These are phyloP conservation scores for Kodamaea derodonti DNA, from an alignment of 1,139 yeast species.

Conservation along the genomic window DNA sequence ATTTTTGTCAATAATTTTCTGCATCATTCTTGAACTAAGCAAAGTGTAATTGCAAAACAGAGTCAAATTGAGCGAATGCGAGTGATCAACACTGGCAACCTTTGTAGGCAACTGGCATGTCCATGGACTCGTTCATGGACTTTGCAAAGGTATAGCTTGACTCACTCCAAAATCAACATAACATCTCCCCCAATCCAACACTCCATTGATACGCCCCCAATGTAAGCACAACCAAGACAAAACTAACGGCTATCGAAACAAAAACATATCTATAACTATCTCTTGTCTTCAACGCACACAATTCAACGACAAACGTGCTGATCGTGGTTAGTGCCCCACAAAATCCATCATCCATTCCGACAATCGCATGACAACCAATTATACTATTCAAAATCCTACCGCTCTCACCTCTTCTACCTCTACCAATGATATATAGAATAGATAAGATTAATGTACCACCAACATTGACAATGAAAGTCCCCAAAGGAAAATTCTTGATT, in stretches of 20 bases:
- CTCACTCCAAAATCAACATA: neutral
- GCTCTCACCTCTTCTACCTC: slow-evolving; percentile 33
- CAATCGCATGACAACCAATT: slow-evolving; percentile 48
- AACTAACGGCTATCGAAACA: slow-evolving; percentile 35
- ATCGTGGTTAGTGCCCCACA: slow-evolving; percentile 79
- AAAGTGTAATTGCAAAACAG: too few relatives aligned
- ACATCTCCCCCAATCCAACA: slow-evolving; percentile 30
- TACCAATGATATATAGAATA: slow-evolving; percentile 45
- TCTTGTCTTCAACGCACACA: slow-evolving; percentile 34
- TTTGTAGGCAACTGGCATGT: too few relatives aligned
- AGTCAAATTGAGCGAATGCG: too few relatives aligned
- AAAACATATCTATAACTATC: slow-evolving; percentile 40
- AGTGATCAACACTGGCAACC: too few relatives aligned
- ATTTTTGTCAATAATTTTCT: too few relatives aligned
- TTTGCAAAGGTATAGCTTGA: too few relatives aligned
- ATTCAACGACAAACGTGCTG: slow-evolving; percentile 71
- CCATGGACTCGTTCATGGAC: too few relatives aligned
- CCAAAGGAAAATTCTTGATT: slow-evolving; percentile 52
- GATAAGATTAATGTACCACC: slow-evolving; percentile 58
- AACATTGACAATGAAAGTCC: slow-evolving; percentile 71
- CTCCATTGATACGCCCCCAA: slow-evolving; percentile 57
- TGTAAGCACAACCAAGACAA: slow-evolving; percentile 38
- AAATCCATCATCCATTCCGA: slow-evolving; percentile 64
- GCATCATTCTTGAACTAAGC: too few relatives aligned
- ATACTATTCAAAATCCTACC: slow-evolving; percentile 26